Percentiles rank a stretch among this genome's conserved stretches.
Conservation (phyloP, 306 rosid genomes). For the apple (Malus domestica) region ASM211411v1 NC_041790.1:3912001-3912500, state of each 20-base stretch:
- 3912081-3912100: constrained; percentile 74
- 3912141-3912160: constrained; percentile 64
- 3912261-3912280: background rate
- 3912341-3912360: constrained; percentile 75
- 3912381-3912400: constrained; percentile 88
- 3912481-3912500: background rate
- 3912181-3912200: background rate
- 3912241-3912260: background rate
- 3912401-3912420: constrained; percentile 69
- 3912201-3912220: constrained; percentile 14
- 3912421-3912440: constrained; percentile 74
- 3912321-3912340: constrained; percentile 59
- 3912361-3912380: constrained; percentile 75
- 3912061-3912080: background rate
- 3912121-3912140: constrained; percentile 74
- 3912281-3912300: background rate
- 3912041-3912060: background rate
- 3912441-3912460: constrained; percentile 57
- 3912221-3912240: background rate
- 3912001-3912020: constrained; percentile 34
- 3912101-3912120: constrained; percentile 83
- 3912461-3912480: constrained; percentile 62
- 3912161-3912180: constrained; percentile 90
- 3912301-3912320: constrained; percentile 87
- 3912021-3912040: background rate